Evolutionary conservation across 1,284 basidiomycete genomes (phyloP).

Genomic region (Leccinum fallax): DNA sequence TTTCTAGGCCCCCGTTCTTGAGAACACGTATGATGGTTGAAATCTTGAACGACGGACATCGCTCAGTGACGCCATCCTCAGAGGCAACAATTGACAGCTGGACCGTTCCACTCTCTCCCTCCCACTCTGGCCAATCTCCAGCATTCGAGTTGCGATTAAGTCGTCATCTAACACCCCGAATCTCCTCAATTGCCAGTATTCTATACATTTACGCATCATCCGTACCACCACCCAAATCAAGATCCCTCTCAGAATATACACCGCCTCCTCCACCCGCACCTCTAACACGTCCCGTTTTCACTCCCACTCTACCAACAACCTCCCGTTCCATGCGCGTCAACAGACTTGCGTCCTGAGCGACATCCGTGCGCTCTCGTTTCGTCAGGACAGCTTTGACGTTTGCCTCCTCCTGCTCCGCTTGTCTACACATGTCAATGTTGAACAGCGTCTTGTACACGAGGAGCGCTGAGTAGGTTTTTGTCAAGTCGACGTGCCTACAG

Average conservation of each 20-base stretch:
- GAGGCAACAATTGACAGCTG: no score
- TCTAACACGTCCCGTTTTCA: constrained; percentile 71
- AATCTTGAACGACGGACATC: no score
- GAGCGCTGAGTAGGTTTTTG: constrained; percentile 80
- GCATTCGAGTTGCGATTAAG: no score
- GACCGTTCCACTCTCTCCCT: no score
- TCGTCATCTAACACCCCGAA: no score
- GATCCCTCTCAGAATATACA: constrained; percentile 81
- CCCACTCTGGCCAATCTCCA: no score
- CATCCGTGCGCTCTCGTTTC: constrained; percentile 81
- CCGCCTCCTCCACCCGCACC: constrained; percentile 79
- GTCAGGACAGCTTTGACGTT: constrained; percentile 71
- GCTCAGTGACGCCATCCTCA: no score
- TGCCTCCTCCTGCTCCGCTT: constrained; percentile 68
- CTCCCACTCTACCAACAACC: constrained; percentile 64
- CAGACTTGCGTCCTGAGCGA: constrained; percentile 69
- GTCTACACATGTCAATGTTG: constrained; percentile 75
- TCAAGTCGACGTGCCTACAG: constrained; percentile 78
- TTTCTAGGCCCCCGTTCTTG: no score
- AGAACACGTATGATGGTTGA: no score
- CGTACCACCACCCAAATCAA: constrained; percentile 36
- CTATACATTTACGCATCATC: constrained; percentile 24
- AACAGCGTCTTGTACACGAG: constrained; percentile 85
- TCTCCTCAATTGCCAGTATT: no score
- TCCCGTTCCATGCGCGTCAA: constrained; percentile 73